Evolutionary conservation across 371 early-diverging fungal species (phyloP), one percentile per base, ranked within the genome.

Genomic region (Mortierella sp.): DNA sequence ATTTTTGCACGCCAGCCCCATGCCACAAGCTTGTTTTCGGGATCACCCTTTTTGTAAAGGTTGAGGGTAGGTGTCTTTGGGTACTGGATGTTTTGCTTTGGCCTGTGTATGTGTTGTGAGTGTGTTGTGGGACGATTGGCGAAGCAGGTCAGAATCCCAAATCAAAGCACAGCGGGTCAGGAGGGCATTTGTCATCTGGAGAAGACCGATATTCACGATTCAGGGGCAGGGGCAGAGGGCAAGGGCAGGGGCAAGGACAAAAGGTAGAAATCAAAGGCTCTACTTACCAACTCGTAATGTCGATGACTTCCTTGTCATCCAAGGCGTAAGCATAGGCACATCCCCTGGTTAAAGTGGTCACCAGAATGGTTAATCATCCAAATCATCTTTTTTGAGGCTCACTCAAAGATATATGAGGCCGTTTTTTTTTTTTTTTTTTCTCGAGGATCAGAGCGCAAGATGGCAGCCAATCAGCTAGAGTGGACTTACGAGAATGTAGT

Each of bases 291-390:
- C 85, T 85, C 69, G 85, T 82, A 61, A 89, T 79, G 72, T 89
- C 89, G 52, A 83, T 84, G 43, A 89, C 82, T 80, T 89, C 89
- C 47, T 77, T 71, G 29, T 76, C 76, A 43, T 83, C 82, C 63
- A 87, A 87, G n/a, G 85, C 83, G 25, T 87, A 87, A 9, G 89
- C 86, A 77, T 87, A 89, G n/a, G 89, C 86, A 48, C 87, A 87
- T 57, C 89, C 89, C 2, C 76, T 76, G 45, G 46, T 28, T 14
- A 50, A 50, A 21, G 5, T n/a, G 50, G 50, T 50, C n/a, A 50
- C 50, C 50, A 50, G 50, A 37, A 52, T 15, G 29, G 62, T 47
- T 21, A 30, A 28, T 50, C 4, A 47, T 2, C 37, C 26, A 44
- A 55, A 16, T 19, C 37, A 15, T 37, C 37, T 37, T 37, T 37